Conservation (phyloP, 805 yeast genomes). For the Candida sithepensis region DNA sequence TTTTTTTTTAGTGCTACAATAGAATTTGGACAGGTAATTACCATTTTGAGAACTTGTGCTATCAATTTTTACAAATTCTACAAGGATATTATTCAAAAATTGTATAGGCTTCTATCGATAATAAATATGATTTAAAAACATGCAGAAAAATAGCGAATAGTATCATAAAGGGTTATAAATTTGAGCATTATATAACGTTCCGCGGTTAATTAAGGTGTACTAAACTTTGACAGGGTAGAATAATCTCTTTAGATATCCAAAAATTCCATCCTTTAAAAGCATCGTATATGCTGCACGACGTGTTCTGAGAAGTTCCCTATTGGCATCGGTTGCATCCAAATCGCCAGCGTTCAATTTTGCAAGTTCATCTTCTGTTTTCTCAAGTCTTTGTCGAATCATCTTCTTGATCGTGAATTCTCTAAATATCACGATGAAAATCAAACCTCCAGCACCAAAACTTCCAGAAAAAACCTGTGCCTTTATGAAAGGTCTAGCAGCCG, state of each 20-base stretch:
- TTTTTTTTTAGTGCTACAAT: too few species aligned
- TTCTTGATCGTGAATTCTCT: constrained; percentile 50
- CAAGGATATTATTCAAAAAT: too few species aligned
- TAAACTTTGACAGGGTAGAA: constrained; percentile 23
- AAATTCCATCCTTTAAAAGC: constrained; percentile 13
- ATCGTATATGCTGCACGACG: constrained; percentile 14
- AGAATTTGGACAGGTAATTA: too few species aligned
- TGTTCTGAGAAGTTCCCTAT: constrained; percentile 4
- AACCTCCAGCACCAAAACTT: constrained; percentile 40
- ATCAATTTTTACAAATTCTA: too few species aligned
- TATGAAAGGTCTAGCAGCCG: constrained; percentile 40
- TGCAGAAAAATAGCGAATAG: too few species aligned
- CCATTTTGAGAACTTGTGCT: too few species aligned
- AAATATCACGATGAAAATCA: constrained; percentile 39
- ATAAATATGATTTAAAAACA: too few species aligned
- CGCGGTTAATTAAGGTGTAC: too few species aligned
- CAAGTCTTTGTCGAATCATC: constrained; percentile 25
- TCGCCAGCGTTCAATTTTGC: constrained; percentile 2
- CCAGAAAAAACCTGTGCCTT: constrained; percentile 64
- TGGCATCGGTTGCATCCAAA: not conserved
- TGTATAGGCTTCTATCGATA: too few species aligned
- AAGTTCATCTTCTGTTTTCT: constrained; percentile 9
- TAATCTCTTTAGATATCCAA: constrained; percentile 20
- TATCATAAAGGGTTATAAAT: too few species aligned
- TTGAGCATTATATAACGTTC: too few species aligned